Conservation (phyloP, 2,329 filamentous ascomycete species). For the Incumbomyces lentus region DNA sequence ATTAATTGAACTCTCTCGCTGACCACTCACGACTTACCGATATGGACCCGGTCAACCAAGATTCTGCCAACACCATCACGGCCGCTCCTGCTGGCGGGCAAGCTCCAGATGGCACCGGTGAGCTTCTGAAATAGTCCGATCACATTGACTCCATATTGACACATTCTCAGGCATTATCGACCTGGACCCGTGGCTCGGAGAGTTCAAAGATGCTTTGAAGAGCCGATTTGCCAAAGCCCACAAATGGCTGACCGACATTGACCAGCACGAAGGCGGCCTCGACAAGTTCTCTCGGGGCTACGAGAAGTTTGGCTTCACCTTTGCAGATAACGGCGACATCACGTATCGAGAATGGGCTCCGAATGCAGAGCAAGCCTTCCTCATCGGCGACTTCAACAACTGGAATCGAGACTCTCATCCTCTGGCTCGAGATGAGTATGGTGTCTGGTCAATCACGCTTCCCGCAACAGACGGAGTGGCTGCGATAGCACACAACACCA, state of each 20-base stretch:
- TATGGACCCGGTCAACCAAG: slow-evolving; percentile 2
- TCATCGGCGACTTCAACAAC: slow-evolving; percentile 91
- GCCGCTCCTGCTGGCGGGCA: not conserved
- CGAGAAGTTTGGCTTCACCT: slow-evolving; percentile 77
- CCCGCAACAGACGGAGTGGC: slow-evolving; percentile 63
- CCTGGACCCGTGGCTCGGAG: slow-evolving; percentile 80
- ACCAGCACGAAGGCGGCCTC: slow-evolving; percentile 75
- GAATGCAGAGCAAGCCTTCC: slow-evolving; percentile 70
- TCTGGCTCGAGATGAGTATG: slow-evolving; percentile 78
- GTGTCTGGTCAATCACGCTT: slow-evolving; percentile 74
- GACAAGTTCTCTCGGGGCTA: slow-evolving; percentile 85
- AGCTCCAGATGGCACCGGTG: slow-evolving; percentile 5
- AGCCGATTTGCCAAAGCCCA: slow-evolving; percentile 69
- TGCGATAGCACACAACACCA: slow-evolving; percentile 84
- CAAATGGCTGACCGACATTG: slow-evolving; percentile 74
- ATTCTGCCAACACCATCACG: slow-evolving; percentile 1
- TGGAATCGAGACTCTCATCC: slow-evolving; percentile 77
- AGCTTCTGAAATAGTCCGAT: not conserved
- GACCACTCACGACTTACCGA: not conserved
- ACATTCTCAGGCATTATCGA: slow-evolving; percentile 60
- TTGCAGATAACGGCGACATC: slow-evolving; percentile 72
- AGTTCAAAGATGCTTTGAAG: slow-evolving; percentile 68
- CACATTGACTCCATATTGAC: not conserved
- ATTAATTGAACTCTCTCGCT: too few species aligned
- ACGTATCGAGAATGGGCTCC: slow-evolving; percentile 94